Conservation (phyloP, 169 alveolate species). For the Neospora caninum region DNA sequence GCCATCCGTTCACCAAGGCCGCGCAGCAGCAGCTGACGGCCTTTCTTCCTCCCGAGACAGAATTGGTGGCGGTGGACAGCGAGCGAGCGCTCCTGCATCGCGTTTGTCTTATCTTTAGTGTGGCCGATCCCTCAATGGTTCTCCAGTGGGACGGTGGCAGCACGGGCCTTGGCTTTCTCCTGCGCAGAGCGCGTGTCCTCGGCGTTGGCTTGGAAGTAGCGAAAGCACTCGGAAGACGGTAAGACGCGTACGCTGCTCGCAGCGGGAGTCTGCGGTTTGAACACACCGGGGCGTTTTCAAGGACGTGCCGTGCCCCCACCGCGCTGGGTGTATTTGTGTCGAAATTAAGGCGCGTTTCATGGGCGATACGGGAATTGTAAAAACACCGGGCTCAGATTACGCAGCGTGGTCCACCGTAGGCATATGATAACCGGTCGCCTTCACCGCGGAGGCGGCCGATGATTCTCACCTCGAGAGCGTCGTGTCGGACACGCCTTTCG, state of each 20-base stretch:
- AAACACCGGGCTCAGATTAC: too few species aligned
- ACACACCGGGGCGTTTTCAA: too few species aligned
- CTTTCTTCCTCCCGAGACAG: not conserved
- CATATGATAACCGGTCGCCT: too few species aligned
- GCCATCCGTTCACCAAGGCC: not conserved
- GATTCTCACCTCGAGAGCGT: too few species aligned
- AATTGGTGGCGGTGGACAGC: slow-evolving; percentile 29
- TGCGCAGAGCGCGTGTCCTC: slow-evolving; percentile 59
- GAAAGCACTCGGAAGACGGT: not conserved
- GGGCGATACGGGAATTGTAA: too few species aligned
- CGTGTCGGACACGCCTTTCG: too few species aligned
- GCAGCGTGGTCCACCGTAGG: too few species aligned
- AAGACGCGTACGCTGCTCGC: not conserved
- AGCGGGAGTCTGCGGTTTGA: too few species aligned
- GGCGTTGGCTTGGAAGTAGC: not conserved
- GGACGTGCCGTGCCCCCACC: too few species aligned
- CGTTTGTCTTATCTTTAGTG: slow-evolving; percentile 32
- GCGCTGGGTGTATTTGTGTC: too few species aligned
- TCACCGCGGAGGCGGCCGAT: too few species aligned
- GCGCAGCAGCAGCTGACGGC: not conserved
- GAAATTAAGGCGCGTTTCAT: too few species aligned
- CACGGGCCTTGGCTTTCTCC: slow-evolving; percentile 47
- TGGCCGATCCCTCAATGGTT: slow-evolving; percentile 58
- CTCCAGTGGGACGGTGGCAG: slow-evolving; percentile 63
- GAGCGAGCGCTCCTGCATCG: slow-evolving; percentile 49